Evolutionary conservation across 768 basidiomycete species (phyloP), one percentile per base, ranked within the genome.

Genomic region (Porpolomopsis calyptriformis): DNA sequence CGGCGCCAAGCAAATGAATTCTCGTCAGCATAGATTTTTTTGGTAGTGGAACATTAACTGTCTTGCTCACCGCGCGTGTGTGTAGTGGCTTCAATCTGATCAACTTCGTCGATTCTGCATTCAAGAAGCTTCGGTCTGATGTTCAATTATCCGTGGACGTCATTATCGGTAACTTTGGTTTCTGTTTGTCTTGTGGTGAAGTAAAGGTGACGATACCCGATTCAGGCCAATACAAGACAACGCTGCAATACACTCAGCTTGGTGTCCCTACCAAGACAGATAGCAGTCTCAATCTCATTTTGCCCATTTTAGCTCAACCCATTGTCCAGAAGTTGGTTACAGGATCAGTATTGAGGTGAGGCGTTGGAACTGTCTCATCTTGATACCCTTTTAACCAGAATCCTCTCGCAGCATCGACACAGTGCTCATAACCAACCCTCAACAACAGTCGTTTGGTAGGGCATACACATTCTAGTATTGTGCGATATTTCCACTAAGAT

Each of bases 261-360:
- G 59, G 57, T 35, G 70, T 87, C 14, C 70, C 76, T 1, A 80
- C 76, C 14, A 55, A 61, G 20, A 85, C 84, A 0, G 84, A 85
- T 55, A 56, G 69, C 14, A 77, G 68, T 36, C 64, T 86, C 46
- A 66, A 81, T 50, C 59, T 81, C 27, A 75, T 86, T 43, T 66
- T 87, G 4, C 84, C 82, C 4, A 55, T 82, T 34, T 71, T 87
- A 47, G 84, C 84, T 0, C 68, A 75, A 43, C 84, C 84, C 3
- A 84, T 87, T 46, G 83, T 86, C 4, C 81, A 85, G 58, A 76
- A 74, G 50, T 71, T 86, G 46, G 80, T 86, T 34, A 66, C 71
- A 4, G 75, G 67, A 14, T 73, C 80, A 14, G 58, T 66, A 6
- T 59, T 85, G 40, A 72, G 75, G 80, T 78, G 50, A 39, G 36